Base-by-base conservation (phyloP, 2,329 filamentous ascomycete genomes). In the Dothidotthia symphoricarpi region DNA sequence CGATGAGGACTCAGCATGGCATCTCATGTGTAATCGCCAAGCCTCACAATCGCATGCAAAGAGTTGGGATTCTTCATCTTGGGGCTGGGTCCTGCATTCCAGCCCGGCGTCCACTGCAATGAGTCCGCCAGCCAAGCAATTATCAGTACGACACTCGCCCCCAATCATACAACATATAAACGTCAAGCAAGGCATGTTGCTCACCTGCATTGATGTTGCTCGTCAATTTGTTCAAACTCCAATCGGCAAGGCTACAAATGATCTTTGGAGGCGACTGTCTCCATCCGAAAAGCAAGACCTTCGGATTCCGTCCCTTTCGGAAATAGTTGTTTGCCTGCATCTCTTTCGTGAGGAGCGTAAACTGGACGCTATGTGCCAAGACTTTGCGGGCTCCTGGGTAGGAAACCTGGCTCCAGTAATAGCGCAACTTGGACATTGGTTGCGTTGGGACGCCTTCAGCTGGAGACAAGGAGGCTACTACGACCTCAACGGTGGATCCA, bases 301-400 rank as follows among this genome's bases (percentile, higher is more conserved):
- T 13, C 59, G 63, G 12, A 75, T 57, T 69, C 81, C 37, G 75
- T 85, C 24, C 71, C 84, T 60, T 78, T 86, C 56, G 75, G 86
- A 34, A 16, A 77, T 91, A 25, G 72, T 94, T 48, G 72, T 83
- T 26, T 85, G 80, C 1, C 72, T 98, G 10, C 93, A 98, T 68
- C 73, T 97, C 3, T 72, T 95, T n/a, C 77, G 86, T 0, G 91
- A 98, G 63, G 93, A 98, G 62, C 77, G 86, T 46, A 97, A 95
- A 60, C 76, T 98, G 2, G 81, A 87, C 44, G 77, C 83, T 3
- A 69, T 73, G 37, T 72, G 73, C 29, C 67, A 69, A n/a, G 73
- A 77, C 45, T 62, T 68, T n/a, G 67, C 72, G 9, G 66, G 60
- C 31, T 65, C 64, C 14, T 68, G 74, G 28, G 53, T 68, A 15